Evolutionary conservation across 164 flowering plant species (phyloP), one percentile per base, ranked within the genome.

Genomic region (Litsea cubeba): DNA sequence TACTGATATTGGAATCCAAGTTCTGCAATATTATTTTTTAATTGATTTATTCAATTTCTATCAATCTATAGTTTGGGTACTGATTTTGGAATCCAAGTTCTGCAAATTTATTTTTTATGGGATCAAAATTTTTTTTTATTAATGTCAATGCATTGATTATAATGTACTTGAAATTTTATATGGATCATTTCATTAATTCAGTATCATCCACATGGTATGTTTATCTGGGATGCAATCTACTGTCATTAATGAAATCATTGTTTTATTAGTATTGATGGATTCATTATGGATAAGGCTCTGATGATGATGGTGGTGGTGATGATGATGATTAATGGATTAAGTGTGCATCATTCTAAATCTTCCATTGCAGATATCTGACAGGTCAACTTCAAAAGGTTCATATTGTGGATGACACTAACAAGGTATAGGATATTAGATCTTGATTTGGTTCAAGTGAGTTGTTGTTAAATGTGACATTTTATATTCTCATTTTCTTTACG

Each of bases 351-450:
- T 63, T 67, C 49, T 58, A 5, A 66, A 40, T 25, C 2, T 26
- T 71, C 72, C 62, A 23, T 15, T 85, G 76, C 87, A 96, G 99
- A 84, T 87, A 88, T 82, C 80, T 92, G 28, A 85, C 90, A 76
- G 97, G 89, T 54, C 98, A 92, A 86, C 83, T 96, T 71, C 84
- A 82, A 74, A 91, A 88, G 77, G 78, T 90, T 80, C 94, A 88
- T 68, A 63, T 91, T 76, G 97, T 96, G 12, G 94, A 90, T 82
- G 95, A 96, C 65, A 84, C 87, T 76, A 96, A 94, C 79, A 91
- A 96, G 98, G 99, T 96, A 77, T n/a, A 49, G 57, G 11, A 25
- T 50, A 14, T 28, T 26, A 26, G 69, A 30, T 28, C 15, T 66
- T 66, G 28, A 30, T 22, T 72, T 30, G 35, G 26, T 49, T 24